Percentiles rank a stretch among this genome's conserved stretches.
These are phyloP conservation scores for Acanthamoeba sp. DNA, from an alignment of 208 protist genomes.

Conservation along the genomic window DNA sequence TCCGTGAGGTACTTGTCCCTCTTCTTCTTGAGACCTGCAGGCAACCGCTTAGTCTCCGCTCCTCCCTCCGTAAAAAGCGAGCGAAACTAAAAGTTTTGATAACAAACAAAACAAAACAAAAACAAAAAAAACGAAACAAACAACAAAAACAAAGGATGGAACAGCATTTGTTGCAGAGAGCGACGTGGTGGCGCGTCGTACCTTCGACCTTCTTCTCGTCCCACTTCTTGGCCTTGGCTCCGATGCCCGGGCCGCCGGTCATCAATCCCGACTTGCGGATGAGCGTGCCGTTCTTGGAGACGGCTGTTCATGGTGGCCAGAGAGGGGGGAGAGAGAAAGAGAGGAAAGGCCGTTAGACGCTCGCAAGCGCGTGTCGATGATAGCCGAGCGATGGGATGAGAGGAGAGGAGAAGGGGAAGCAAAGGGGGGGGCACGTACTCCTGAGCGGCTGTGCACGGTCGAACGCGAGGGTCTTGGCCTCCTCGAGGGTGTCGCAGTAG, in stretches of 20 bases:
- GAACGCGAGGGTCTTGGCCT: constrained; percentile 87
- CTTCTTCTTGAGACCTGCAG: constrained; percentile 58
- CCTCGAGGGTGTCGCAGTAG: constrained; percentile 95
- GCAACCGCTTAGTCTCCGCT: neutral
- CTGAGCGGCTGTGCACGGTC: neutral
- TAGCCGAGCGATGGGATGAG: too few species aligned
- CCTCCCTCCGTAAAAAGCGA: too few species aligned
- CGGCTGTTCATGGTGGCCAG: too few species aligned
- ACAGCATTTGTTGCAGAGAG: neutral
- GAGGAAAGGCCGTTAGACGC: too few species aligned
- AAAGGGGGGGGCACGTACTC: neutral
- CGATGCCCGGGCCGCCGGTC: constrained; percentile 94
- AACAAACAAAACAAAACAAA: too few species aligned
- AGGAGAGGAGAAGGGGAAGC: neutral
- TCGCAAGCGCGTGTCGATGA: too few species aligned
- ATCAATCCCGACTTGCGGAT: constrained; percentile 97
- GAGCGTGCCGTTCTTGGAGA: constrained; percentile 96
- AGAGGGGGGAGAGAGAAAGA: neutral
- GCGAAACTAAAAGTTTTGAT: too few species aligned
- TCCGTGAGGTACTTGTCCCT: constrained; percentile 30
- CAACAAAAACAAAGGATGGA: too few species aligned
- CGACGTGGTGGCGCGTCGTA: neutral
- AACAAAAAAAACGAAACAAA: too few species aligned
- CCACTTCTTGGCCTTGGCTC: constrained; percentile 93
- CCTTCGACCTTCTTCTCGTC: constrained; percentile 91